Percentiles rank a stretch among this genome's conserved stretches.
Evolutionary conservation across 768 basidiomycete species (phyloP).

Genomic region (Mycena rebaudengoi): DNA sequence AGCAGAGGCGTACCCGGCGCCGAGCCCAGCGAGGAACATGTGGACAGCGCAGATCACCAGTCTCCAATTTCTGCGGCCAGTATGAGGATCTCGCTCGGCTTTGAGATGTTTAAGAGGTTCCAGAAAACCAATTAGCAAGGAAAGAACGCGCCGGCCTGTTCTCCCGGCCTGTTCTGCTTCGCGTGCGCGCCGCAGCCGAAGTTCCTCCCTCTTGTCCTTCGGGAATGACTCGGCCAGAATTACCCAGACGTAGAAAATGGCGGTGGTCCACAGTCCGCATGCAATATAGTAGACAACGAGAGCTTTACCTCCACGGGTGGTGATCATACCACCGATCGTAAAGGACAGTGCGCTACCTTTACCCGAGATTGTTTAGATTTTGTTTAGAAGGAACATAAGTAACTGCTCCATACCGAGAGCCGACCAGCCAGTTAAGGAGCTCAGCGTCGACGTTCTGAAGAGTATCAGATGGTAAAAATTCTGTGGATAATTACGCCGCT

Average conservation of each 20-base stretch:
- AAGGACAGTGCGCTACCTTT: conserved; percentile 37
- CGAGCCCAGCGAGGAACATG: conserved; percentile 30
- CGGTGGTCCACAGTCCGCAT: conserved; percentile 16
- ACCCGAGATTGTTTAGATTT: not conserved
- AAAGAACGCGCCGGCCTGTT: not conserved
- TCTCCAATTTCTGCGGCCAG: conserved; percentile 37
- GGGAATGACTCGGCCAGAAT: conserved; percentile 42
- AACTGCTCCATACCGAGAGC: conserved; percentile 28
- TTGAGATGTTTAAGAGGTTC: conserved; percentile 33
- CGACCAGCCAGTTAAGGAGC: conserved; percentile 37
- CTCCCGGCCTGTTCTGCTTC: not conserved
- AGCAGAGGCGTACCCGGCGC: conserved; percentile 14
- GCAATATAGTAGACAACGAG: conserved; percentile 32
- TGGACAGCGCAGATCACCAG: conserved; percentile 39
- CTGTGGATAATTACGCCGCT: not conserved
- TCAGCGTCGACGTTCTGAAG: conserved; percentile 36
- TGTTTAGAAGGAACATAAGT: not conserved
- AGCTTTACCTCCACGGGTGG: conserved; percentile 32
- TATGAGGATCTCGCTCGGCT: conserved; percentile 25
- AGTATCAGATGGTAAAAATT: not conserved
- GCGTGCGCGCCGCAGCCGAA: conserved; percentile 18
- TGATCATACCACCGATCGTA: conserved; percentile 38
- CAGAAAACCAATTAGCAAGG: conserved; percentile 16
- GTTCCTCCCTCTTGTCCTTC: conserved; percentile 29
- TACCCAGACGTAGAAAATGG: conserved; percentile 31